Conservation (phyloP, 495 filamentous ascomycete genomes). For the Hypoxylon crocopeplum region DNA sequence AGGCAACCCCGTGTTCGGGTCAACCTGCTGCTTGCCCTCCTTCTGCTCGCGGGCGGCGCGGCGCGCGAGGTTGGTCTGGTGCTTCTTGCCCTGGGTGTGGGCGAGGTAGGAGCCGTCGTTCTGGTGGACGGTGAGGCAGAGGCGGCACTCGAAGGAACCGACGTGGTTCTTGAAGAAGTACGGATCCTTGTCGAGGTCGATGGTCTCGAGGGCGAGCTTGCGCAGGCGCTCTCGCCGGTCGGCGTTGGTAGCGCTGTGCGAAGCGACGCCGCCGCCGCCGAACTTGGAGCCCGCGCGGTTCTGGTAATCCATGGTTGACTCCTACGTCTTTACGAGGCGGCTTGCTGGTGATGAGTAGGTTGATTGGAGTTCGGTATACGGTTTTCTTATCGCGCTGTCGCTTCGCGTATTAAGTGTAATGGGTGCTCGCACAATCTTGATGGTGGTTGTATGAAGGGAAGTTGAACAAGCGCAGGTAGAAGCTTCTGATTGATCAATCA, state of each 20-base stretch:
- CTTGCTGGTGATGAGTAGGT: not conserved
- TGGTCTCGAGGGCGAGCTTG: constrained; percentile 96
- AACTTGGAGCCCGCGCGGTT: constrained; percentile 98
- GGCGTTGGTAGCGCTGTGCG: constrained; percentile 89
- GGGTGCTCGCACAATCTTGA: no score
- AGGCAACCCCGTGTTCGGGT: constrained; percentile 75
- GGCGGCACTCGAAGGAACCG: constrained; percentile 95
- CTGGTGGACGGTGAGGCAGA: constrained; percentile 98
- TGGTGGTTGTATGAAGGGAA: not conserved
- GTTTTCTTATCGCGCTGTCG: no score
- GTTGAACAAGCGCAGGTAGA: not conserved
- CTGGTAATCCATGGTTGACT: constrained; percentile 66
- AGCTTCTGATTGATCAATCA: constrained; percentile 9
- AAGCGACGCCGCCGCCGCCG: constrained; percentile 96
- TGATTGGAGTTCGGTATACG: no score
- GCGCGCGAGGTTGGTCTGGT: constrained; percentile 98
- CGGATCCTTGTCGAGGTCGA: constrained; percentile 98
- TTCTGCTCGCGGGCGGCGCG: constrained; percentile 93
- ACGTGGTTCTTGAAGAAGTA: constrained; percentile 99
- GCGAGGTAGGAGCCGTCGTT: constrained; percentile 99
- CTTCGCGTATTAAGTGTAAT: no score
- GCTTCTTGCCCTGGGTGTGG: constrained; percentile 98
- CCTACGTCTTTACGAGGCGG: not conserved
- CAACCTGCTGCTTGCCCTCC: constrained; percentile 77
- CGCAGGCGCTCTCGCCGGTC: constrained; percentile 96